Conservation (phyloP, 2,329 filamentous ascomycete species). For the Akanthomyces dipterigenus region DNA sequence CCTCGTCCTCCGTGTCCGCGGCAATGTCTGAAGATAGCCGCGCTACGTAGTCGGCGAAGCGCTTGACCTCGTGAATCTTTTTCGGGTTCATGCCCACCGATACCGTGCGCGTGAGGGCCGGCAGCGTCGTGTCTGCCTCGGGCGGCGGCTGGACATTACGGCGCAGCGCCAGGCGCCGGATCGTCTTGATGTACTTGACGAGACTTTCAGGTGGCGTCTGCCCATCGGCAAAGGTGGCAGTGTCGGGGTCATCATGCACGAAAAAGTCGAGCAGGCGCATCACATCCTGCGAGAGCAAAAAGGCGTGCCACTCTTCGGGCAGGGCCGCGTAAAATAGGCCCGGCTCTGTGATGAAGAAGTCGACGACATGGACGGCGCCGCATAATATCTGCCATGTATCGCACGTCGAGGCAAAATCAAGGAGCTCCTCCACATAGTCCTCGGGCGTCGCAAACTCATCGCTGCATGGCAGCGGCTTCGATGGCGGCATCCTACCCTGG, state of each 20-base stretch:
- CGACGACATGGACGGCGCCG: conserved; percentile 92
- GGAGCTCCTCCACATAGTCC: conserved; percentile 69
- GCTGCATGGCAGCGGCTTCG: conserved; percentile 58
- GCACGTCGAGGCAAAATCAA: conserved; percentile 68
- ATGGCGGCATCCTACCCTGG: conserved; percentile 36
- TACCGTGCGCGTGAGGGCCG: conserved; percentile 61
- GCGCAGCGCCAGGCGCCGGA: conserved; percentile 62
- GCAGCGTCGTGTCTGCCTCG: conserved; percentile 34
- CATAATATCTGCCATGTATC: conserved; percentile 81
- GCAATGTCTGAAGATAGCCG: conserved; percentile 52
- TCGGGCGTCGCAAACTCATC: conserved; percentile 65
- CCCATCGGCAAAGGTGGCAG: conserved; percentile 20
- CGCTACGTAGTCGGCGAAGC: conserved; percentile 83
- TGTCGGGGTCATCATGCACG: conserved; percentile 65
- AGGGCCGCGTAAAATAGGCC: conserved; percentile 74
- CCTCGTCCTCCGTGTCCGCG: conserved; percentile 38
- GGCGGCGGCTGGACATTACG: conserved; percentile 49
- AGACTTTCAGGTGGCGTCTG: conserved; percentile 48
- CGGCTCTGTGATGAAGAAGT: conserved; percentile 85
- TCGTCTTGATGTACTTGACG: conserved; percentile 62
- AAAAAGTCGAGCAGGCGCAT: conserved; percentile 75
- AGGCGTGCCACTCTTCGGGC: conserved; percentile 73
- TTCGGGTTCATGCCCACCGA: conserved; percentile 92
- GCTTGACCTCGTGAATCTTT: conserved; percentile 86
- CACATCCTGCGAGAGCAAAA: conserved; percentile 63